Percentiles rank a stretch among this genome's conserved stretches.
phyloP scores from a whole-genome alignment of 345 rosid genomes.

The Heritiera littoralis region DNA sequence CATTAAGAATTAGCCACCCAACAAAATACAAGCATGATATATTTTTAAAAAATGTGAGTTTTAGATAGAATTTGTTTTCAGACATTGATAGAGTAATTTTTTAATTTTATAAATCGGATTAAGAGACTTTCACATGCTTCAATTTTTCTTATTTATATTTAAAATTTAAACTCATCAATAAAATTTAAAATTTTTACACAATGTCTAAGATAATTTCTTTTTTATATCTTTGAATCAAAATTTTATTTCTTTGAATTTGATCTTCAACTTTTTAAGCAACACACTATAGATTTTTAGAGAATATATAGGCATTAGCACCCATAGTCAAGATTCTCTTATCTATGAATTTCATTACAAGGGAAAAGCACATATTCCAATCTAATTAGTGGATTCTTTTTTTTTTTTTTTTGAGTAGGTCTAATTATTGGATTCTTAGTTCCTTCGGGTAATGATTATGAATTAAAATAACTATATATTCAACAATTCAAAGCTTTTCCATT shows the following conservation, averaged over 20 bases:
- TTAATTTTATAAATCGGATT: no score
- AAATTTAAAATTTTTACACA: no score
- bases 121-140: no score
- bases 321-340: neutral
- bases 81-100: no score
- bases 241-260: neutral
- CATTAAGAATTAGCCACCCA: neutral
- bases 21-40: neutral
- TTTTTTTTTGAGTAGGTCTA: no score
- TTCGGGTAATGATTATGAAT: neutral
- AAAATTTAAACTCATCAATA: no score
- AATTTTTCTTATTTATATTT: no score
- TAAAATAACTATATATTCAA: conserved; percentile 2
- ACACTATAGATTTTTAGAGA: neutral
- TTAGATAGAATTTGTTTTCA: neutral
- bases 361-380: neutral
- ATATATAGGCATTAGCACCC: neutral
- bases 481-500: neutral
- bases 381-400: no score
- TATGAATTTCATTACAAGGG: neutral
- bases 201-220: no score
- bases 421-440: neutral
- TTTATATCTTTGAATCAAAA: neutral
- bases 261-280: neutral
- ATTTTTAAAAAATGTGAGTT: neutral